Conservation (phyloP, 768 basidiomycete genomes). For the Royoungia palumana region DNA sequence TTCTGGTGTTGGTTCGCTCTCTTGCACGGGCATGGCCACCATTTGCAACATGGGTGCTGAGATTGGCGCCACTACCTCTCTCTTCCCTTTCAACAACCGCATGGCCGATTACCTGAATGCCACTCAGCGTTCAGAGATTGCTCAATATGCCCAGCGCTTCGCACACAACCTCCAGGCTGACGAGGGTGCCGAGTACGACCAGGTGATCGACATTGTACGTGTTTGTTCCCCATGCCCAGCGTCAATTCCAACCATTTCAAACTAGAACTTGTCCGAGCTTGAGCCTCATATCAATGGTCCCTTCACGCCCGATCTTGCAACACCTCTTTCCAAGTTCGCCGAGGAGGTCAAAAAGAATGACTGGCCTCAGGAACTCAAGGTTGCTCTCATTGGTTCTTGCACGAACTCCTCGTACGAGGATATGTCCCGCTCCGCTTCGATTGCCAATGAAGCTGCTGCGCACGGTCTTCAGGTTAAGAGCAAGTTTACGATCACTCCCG, state of each 20-base stretch:
- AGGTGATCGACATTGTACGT: constrained; percentile 85
- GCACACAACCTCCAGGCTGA: constrained; percentile 89
- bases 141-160: constrained; percentile 85
- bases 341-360: constrained; percentile 87
- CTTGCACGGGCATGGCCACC: constrained; percentile 98
- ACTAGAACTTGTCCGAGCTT: constrained; percentile 88
- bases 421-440: constrained; percentile 96
- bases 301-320: constrained; percentile 99
- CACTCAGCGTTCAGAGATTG: constrained; percentile 88
- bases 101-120: constrained; percentile 93
- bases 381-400: constrained; percentile 97
- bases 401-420: constrained; percentile 99
- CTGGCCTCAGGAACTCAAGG: constrained; percentile 97
- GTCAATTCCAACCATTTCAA: background rate
- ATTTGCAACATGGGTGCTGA: constrained; percentile 99
- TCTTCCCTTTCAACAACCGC: constrained; percentile 97
- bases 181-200: constrained; percentile 87
- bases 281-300: constrained; percentile 99
- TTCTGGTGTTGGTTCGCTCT: constrained; percentile 91
- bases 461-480: constrained; percentile 90
- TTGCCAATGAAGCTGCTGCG: constrained; percentile 81
- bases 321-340: constrained; percentile 95
- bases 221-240: background rate
- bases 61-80: constrained; percentile 96
- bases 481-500: constrained; percentile 97